Evolutionary conservation across 805 yeast species (phyloP).

Genomic region (Kodamaea kaohsiungensis): DNA sequence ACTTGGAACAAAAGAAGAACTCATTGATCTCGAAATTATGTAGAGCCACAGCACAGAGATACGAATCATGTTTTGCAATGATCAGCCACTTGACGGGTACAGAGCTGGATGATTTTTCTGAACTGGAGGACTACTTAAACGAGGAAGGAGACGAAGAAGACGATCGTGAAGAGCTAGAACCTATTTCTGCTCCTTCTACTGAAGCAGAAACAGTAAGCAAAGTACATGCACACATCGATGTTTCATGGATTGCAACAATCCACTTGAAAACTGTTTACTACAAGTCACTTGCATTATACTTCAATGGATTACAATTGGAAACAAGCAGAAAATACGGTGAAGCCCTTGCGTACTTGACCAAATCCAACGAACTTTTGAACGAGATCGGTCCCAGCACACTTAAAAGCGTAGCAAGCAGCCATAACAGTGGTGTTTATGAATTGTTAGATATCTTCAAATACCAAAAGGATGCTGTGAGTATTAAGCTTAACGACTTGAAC

Average conservation of each 20-base stretch:
- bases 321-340: constrained; percentile 65
- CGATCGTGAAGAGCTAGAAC: constrained; percentile 20
- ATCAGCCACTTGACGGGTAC: constrained; percentile 27
- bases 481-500: constrained; percentile 46
- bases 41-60: constrained; percentile 54
- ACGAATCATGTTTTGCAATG: constrained; percentile 50
- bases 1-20: constrained; percentile 53
- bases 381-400: constrained; percentile 31
- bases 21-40: constrained; percentile 77
- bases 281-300: constrained; percentile 58
- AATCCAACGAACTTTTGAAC: constrained; percentile 47
- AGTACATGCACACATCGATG: constrained; percentile 32
- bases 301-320: constrained; percentile 58
- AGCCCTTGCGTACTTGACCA: constrained; percentile 64
- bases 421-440: constrained; percentile 32
- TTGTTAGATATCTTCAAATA: constrained; percentile 42
- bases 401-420: constrained; percentile 20
- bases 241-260: constrained; percentile 52
- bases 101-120: constrained; percentile 14
- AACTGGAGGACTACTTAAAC: constrained; percentile 17
- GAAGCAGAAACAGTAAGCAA: constrained; percentile 9
- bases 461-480: constrained; percentile 40
- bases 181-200: constrained; percentile 9
- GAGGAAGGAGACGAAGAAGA: constrained; percentile 28
- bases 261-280: constrained; percentile 57